A percentile compares a stretch with the other conserved stretches of the same genome.
Conservation (phyloP, 139 green algal species). For the Coelastrella sp. region DNA sequence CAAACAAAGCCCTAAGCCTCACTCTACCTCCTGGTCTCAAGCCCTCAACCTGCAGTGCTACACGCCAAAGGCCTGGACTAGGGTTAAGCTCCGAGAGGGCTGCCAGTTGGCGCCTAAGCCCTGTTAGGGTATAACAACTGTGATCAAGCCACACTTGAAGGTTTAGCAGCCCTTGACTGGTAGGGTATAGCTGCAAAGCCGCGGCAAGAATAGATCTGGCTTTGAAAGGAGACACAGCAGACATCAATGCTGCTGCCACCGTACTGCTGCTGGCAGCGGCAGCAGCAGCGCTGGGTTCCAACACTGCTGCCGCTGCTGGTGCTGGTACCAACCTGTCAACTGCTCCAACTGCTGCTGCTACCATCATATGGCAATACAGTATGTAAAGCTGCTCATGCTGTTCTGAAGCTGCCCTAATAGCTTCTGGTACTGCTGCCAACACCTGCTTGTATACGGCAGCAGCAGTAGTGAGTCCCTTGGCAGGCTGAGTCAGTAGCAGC, state of each 20-base stretch:
- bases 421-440: conserved; percentile 43
- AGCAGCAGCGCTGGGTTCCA: too few species aligned
- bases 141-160: conserved; percentile 53
- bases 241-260: conserved; percentile 28
- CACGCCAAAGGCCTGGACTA: conserved; percentile 27
- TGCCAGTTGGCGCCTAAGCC: conserved; percentile 56
- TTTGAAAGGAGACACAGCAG: not conserved
- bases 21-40: conserved; percentile 35
- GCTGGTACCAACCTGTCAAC: conserved; percentile 9
- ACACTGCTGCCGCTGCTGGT: not conserved
- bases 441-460: conserved; percentile 62
- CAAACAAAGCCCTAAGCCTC: conserved; percentile 50
- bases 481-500: conserved; percentile 5
- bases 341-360: conserved; percentile 8
- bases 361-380: conserved; percentile 51
- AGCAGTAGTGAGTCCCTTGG: conserved; percentile 51
- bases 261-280: not conserved
- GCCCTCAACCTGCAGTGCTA: conserved; percentile 28
- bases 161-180: conserved; percentile 53
- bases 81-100: conserved; percentile 18
- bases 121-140: conserved; percentile 47
- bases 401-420: conserved; percentile 44
- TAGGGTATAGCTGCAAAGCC: conserved; percentile 63
- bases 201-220: conserved; percentile 31
- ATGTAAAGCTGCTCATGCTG: conserved; percentile 58